Evolutionary conservation across 768 basidiomycete species (phyloP).

Genomic region (Stropharia rugosoannulata): DNA sequence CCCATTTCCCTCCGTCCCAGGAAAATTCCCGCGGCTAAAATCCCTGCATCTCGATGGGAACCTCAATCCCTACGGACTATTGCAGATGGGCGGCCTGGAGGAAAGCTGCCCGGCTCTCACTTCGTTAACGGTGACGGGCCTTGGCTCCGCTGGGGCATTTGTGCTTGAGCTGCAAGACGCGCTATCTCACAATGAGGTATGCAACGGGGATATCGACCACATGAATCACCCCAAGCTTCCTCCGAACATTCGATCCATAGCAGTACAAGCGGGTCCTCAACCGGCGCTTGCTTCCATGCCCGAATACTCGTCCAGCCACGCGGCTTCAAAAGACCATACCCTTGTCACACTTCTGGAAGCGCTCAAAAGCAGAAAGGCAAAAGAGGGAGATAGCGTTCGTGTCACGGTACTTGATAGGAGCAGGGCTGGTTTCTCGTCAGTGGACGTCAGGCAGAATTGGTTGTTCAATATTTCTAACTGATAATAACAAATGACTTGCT

Average conservation of each 20-base stretch:
- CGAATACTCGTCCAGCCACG: neutral
- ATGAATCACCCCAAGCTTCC: conserved; percentile 27
- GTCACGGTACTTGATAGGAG: conserved; percentile 10
- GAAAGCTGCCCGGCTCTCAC: conserved; percentile 38
- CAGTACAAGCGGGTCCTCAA: conserved; percentile 27
- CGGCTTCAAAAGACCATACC: conserved; percentile 21
- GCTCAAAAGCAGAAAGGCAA: conserved; percentile 5
- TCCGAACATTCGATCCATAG: conserved; percentile 16
- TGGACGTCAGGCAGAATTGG: conserved; percentile 9
- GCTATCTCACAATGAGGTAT: conserved; percentile 8
- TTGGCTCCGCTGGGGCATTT: conserved; percentile 41
- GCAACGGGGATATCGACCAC: conserved; percentile 10
- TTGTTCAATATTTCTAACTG: neutral
- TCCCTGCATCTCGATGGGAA: conserved; percentile 48
- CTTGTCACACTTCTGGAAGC: conserved; percentile 28
- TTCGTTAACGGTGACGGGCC: conserved; percentile 40
- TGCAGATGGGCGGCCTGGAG: conserved; percentile 36
- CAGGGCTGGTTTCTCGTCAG: neutral
- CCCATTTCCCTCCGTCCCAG: conserved; percentile 39
- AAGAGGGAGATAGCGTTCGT: neutral
- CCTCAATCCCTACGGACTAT: conserved; percentile 47
- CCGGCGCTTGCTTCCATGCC: conserved; percentile 8
- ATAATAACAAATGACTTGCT: no score
- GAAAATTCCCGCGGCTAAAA: conserved; percentile 31
- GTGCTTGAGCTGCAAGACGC: conserved; percentile 38